These are phyloP conservation scores for Debaryomycetaceae sp. DNA, from an alignment of 1,139 yeast genomes.

Conservation along the genomic window DNA sequence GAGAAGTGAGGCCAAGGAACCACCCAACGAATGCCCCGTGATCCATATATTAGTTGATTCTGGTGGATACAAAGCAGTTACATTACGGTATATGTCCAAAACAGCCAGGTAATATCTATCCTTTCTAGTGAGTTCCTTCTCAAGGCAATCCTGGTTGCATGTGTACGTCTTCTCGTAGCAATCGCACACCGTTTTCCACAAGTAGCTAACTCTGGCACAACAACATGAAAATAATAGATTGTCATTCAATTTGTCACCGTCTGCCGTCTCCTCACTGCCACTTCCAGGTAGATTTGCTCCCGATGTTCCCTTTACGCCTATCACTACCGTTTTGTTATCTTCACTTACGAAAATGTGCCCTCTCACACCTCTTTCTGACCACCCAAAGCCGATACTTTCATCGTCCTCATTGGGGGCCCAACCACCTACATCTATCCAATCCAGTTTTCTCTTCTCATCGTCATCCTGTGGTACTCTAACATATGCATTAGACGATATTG, in stretches of 20 bases:
- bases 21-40: constrained; percentile 96
- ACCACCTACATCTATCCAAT: constrained; percentile 78
- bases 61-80: constrained; percentile 62
- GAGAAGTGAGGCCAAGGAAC: constrained; percentile 74
- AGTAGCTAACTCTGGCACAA: constrained; percentile 87
- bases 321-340: constrained; percentile 63
- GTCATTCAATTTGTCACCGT: constrained; percentile 80
- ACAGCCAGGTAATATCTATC: constrained; percentile 84
- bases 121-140: constrained; percentile 64
- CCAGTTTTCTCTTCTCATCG: constrained; percentile 45
- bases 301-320: constrained; percentile 89
- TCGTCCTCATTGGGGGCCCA: constrained; percentile 46
- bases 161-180: constrained; percentile 84
- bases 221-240: constrained; percentile 90
- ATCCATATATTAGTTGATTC: constrained; percentile 71
- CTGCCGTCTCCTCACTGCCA: constrained; percentile 73
- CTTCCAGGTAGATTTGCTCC: constrained; percentile 80
- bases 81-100: constrained; percentile 73
- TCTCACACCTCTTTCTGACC: constrained; percentile 81
- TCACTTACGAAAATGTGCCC: constrained; percentile 85
- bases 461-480: constrained; percentile 74
- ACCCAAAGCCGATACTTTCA: constrained; percentile 60
- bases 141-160: constrained; percentile 86
- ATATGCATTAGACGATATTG: constrained; percentile 90
- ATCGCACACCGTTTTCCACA: constrained; percentile 96